phyloP scores from a whole-genome alignment of 2,329 filamentous ascomycete species.

The Alternaria brassicicola region DNA sequence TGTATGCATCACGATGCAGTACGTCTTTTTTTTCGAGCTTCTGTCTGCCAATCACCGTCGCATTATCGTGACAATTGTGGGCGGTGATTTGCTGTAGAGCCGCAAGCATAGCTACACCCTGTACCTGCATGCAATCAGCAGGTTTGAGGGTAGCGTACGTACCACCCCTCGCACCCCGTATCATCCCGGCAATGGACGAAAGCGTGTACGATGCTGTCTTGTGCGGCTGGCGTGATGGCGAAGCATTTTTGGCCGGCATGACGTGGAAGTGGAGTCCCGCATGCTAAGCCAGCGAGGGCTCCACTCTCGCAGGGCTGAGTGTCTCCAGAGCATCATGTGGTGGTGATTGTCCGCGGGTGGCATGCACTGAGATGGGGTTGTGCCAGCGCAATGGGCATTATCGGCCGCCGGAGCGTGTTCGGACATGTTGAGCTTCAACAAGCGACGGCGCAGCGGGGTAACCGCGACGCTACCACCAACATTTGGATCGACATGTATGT shows the following conservation, averaged over 20 bases:
- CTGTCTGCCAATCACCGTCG: constrained; percentile 4
- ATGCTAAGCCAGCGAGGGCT: not conserved
- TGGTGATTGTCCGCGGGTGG: not conserved
- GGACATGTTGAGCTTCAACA: constrained; percentile 3
- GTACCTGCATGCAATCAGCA: constrained; percentile 17
- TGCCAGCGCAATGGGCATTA: constrained; percentile 1
- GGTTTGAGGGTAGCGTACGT: constrained; percentile 7
- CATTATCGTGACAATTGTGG: not conserved
- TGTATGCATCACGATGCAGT: constrained; percentile 5
- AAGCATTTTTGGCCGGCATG: constrained; percentile 6
- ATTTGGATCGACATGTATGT: not conserved
- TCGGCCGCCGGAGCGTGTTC: not conserved
- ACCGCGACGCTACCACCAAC: constrained; percentile 1
- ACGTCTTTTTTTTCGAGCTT: not conserved
- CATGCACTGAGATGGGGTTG: not conserved
- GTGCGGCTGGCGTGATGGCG: constrained; percentile 14
- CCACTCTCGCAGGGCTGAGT: constrained; percentile 11
- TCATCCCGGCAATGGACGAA: constrained; percentile 23
- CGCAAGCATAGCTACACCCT: constrained; percentile 6
- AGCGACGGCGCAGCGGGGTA: not conserved
- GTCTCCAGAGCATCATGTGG: not conserved
- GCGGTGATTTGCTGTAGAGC: constrained; percentile 12
- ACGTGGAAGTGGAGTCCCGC: constrained; percentile 7
- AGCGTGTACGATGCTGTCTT: constrained; percentile 22
- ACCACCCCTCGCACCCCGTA: constrained; percentile 12